A percentile compares a stretch with the other conserved stretches of the same genome.
phyloP scores from a whole-genome alignment of 306 rosid genomes.

The Hylodesmum podocarpum region DNA sequence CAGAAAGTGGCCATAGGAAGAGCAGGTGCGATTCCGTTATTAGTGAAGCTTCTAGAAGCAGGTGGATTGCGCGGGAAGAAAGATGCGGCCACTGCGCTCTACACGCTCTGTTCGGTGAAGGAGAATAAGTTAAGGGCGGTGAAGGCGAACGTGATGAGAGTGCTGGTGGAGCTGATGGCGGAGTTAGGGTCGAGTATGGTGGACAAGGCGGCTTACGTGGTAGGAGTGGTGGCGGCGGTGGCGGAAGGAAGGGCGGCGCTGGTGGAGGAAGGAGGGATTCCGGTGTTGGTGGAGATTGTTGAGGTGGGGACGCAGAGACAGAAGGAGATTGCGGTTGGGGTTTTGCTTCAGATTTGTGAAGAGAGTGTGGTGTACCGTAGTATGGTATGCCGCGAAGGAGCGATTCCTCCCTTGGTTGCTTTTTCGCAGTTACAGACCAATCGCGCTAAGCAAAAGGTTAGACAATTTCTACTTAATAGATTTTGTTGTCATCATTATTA shows the following conservation, averaged over 20 bases:
- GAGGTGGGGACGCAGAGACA: constrained; percentile 81
- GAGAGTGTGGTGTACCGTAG: constrained; percentile 52
- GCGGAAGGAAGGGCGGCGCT: constrained; percentile 57
- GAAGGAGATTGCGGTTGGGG: constrained; percentile 74
- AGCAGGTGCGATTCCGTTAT: constrained; percentile 73
- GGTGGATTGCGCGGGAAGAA: constrained; percentile 73
- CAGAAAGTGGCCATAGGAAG: constrained; percentile 66
- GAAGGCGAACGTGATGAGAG: constrained; percentile 66
- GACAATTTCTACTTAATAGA: neutral
- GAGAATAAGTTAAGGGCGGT: constrained; percentile 77
- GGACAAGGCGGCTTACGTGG: constrained; percentile 74
- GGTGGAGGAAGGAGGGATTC: constrained; percentile 81
- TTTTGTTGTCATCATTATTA: no score
- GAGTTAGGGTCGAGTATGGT: constrained; percentile 80
- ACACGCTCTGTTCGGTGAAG: constrained; percentile 64
- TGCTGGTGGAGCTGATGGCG: constrained; percentile 78
- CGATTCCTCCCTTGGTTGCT: constrained; percentile 82
- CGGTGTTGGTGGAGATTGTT: constrained; percentile 76
- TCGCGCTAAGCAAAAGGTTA: constrained; percentile 83
- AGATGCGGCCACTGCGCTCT: constrained; percentile 85
- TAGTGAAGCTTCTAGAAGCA: constrained; percentile 64
- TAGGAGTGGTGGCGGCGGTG: constrained; percentile 59
- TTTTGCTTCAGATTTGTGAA: constrained; percentile 63
- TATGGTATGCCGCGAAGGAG: constrained; percentile 89
- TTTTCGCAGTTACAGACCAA: constrained; percentile 71